phyloP scores from a whole-genome alignment of 371 early-diverging fungal species.

The Mucor racemosus region DNA sequence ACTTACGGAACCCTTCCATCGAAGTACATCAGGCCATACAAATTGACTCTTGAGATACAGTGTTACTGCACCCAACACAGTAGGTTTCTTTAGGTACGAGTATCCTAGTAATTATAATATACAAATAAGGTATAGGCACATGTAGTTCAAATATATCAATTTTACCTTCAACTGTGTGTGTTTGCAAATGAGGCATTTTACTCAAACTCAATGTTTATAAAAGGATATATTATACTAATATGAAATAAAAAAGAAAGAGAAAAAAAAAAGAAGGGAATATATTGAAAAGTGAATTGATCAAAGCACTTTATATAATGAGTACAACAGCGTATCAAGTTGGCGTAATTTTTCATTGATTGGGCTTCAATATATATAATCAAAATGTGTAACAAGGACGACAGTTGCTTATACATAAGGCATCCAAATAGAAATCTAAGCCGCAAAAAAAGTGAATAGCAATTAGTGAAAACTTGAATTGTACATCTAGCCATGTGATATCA shows the following conservation, averaged over 20 bases:
- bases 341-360: constrained; percentile 1
- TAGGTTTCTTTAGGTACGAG: constrained; percentile 26
- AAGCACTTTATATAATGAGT: constrained; percentile 1
- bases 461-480: not conserved
- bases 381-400: not conserved
- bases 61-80: not conserved
- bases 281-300: not conserved
- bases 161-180: constrained; percentile 32
- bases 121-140: not conserved
- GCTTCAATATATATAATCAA: not conserved
- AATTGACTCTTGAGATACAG: constrained; percentile 23
- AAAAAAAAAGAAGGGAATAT: not conserved
- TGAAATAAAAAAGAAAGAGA: constrained; percentile 8
- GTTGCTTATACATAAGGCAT: not conserved
- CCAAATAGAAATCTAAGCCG: not conserved
- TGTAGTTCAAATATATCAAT: too few species aligned
- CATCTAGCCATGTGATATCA: not conserved
- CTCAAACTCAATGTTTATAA: not conserved
- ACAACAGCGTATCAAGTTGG: constrained; percentile 9
- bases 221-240: constrained; percentile 10
- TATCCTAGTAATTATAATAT: constrained; percentile 17
- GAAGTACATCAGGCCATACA: constrained; percentile 45
- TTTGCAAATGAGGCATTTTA: constrained; percentile 18
- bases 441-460: not conserved
- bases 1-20: constrained; percentile 52